Evolutionary conservation across 2,329 filamentous ascomycete species (phyloP).

Genomic region (Exophiala sideris): DNA sequence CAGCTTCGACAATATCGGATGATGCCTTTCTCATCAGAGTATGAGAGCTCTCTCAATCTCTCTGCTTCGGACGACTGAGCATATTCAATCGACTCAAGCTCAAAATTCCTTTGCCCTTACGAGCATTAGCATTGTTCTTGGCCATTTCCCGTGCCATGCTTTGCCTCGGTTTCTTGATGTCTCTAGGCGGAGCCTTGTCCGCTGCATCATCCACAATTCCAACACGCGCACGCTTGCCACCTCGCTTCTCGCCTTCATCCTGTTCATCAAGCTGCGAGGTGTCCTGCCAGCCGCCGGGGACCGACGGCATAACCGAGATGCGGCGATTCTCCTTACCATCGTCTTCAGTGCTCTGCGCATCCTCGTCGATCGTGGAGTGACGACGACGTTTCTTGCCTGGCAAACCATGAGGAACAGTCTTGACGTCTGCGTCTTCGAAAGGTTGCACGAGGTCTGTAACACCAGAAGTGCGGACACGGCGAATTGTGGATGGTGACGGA

Average conservation of each 20-base stretch:
- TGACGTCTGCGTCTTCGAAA: slow-evolving; percentile 27
- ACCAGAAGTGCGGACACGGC: slow-evolving; percentile 39
- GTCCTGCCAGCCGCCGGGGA: slow-evolving; percentile 28
- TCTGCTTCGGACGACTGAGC: slow-evolving; percentile 45
- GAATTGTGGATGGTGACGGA: slow-evolving; percentile 37
- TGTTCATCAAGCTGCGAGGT: slow-evolving; percentile 15
- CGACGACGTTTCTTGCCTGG: slow-evolving; percentile 35
- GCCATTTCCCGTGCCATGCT: slow-evolving; percentile 26
- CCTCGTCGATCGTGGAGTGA: slow-evolving; percentile 23
- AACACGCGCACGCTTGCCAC: slow-evolving; percentile 20
- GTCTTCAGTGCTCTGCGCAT: slow-evolving; percentile 20
- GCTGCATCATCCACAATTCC: not conserved
- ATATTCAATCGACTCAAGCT: slow-evolving; percentile 48
- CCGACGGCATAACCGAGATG: slow-evolving; percentile 19
- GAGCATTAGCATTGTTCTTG: slow-evolving; percentile 23
- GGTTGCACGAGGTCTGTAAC: slow-evolving; percentile 22
- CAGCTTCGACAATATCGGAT: too few relatives aligned
- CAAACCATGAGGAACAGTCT: slow-evolving; percentile 29
- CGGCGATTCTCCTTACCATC: slow-evolving; percentile 26
- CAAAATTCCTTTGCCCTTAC: slow-evolving; percentile 31
- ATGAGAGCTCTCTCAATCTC: slow-evolving; percentile 9
- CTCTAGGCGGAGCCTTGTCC: slow-evolving; percentile 10
- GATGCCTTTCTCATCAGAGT: too few relatives aligned
- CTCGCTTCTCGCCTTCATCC: slow-evolving; percentile 27
- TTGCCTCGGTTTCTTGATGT: slow-evolving; percentile 15